A percentile compares a stretch with the other conserved stretches of the same genome.
Conservation (phyloP, 768 basidiomycete species). For the Butyriboletus loyo region DNA sequence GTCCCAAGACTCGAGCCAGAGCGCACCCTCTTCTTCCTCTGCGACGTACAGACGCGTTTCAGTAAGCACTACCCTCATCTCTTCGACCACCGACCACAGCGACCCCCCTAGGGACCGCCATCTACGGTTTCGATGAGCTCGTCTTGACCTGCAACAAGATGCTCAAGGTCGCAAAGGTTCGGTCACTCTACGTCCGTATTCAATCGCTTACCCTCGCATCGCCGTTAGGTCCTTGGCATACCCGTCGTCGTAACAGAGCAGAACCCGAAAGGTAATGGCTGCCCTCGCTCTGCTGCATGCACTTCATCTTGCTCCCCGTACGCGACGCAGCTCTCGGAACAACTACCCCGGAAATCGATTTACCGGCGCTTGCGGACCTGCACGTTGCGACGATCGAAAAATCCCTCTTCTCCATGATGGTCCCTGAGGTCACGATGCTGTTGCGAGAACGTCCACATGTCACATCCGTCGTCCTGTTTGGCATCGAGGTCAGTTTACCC, state of each 20-base stretch:
- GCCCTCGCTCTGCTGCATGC: neutral
- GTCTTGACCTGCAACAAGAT: slow-evolving; percentile 71
- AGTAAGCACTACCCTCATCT: slow-evolving; percentile 40
- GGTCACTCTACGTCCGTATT: neutral
- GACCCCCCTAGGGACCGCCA: slow-evolving; percentile 42
- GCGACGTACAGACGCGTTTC: slow-evolving; percentile 80
- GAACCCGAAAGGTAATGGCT: slow-evolving; percentile 63
- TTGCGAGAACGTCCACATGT: slow-evolving; percentile 48
- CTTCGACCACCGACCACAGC: neutral
- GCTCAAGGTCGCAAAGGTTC: slow-evolving; percentile 69
- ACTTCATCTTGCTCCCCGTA: slow-evolving; percentile 6
- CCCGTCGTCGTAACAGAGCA: slow-evolving; percentile 84
- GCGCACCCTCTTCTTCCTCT: slow-evolving; percentile 65
- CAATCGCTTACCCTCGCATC: neutral
- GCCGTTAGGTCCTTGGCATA: slow-evolving; percentile 53
- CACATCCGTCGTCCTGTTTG: slow-evolving; percentile 70
- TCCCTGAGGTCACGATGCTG: slow-evolving; percentile 55
- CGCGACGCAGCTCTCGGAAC: slow-evolving; percentile 58
- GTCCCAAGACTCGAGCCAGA: slow-evolving; percentile 31
- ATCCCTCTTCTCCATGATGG: slow-evolving; percentile 83
- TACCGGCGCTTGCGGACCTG: slow-evolving; percentile 50
- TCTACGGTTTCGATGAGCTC: slow-evolving; percentile 71
- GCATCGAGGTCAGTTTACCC: slow-evolving; percentile 69
- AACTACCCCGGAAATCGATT: slow-evolving; percentile 61
- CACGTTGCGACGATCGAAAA: slow-evolving; percentile 69